These are phyloP conservation scores for Hamamelis virginiana DNA, from an alignment of 164 flowering plant species.

Conservation along the genomic window DNA sequence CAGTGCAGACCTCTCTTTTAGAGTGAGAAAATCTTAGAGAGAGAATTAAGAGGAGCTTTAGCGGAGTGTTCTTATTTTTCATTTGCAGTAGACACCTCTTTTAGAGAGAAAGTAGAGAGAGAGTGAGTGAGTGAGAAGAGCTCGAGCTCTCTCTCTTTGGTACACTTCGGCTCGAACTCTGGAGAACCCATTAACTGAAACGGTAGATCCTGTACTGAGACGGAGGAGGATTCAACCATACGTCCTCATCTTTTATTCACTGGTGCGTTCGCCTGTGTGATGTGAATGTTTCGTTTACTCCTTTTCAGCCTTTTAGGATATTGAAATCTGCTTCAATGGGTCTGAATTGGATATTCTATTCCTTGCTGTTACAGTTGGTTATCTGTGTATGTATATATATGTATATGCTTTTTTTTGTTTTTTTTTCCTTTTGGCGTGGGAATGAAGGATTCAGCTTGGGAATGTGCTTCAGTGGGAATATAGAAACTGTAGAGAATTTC, in stretches of 20 bases:
- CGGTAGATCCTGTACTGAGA: background rate
- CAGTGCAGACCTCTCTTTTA: background rate
- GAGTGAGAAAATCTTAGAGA: constrained; percentile 4
- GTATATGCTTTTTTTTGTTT: background rate
- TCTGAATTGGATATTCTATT: background rate
- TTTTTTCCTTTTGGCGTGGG: constrained; percentile 15
- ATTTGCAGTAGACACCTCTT: too few relatives aligned
- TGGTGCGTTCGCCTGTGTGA: background rate
- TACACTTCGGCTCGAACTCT: background rate
- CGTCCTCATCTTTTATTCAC: background rate
- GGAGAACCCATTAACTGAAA: background rate
- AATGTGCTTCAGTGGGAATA: background rate
- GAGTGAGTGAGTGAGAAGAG: constrained; percentile 2
- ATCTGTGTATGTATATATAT: background rate
- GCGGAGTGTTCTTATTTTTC: too few relatives aligned
- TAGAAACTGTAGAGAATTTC: background rate
- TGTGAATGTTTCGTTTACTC: background rate
- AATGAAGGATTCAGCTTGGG: background rate
- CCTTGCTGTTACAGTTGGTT: background rate
- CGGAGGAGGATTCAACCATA: background rate
- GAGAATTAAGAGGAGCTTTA: constrained; percentile 5
- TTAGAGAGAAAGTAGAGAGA: background rate
- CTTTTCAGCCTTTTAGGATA: background rate
- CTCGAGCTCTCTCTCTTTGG: background rate
- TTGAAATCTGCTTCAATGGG: background rate